These are phyloP conservation scores for Calamus simplicifolius DNA, from an alignment of 176 grass and related monocot genomes.

Conservation along the genomic window DNA sequence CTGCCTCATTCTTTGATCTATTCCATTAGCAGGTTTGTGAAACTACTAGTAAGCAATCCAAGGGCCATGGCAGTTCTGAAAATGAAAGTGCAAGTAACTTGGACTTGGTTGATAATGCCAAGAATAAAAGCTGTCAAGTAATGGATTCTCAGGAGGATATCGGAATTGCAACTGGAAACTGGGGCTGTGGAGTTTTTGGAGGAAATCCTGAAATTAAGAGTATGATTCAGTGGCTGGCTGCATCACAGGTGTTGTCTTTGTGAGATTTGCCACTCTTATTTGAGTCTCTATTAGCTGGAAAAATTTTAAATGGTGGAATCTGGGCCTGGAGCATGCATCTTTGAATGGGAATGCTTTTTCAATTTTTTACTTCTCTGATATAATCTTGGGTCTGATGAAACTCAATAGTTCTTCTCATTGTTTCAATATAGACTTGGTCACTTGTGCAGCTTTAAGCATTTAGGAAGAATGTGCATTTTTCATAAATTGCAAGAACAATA, in stretches of 20 bases:
- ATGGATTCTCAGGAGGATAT: slow-evolving; percentile 22
- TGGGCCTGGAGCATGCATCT: too few relatives aligned
- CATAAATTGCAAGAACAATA: too few relatives aligned
- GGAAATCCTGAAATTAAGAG: slow-evolving; percentile 91
- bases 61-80: slow-evolving; percentile 7
- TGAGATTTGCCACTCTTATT: neutral
- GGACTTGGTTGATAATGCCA: slow-evolving; percentile 8
- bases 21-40: slow-evolving; percentile 25
- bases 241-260: slow-evolving; percentile 57
- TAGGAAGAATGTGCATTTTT: too few relatives aligned
- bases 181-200: slow-evolving; percentile 91
- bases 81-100: slow-evolving; percentile 10
- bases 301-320: neutral
- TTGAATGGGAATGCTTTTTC: too few relatives aligned
- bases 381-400: too few relatives aligned
- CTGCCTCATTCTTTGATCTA: neutral
- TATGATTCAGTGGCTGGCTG: slow-evolving; percentile 92
- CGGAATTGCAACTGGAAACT: slow-evolving; percentile 92
- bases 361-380: too few relatives aligned
- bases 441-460: too few relatives aligned
- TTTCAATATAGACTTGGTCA: too few relatives aligned
- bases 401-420: too few relatives aligned
- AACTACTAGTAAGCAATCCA: neutral
- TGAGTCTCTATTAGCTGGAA: neutral
- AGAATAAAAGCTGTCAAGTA: slow-evolving; percentile 17